These are phyloP conservation scores for Phytophthora sp. DNA, from an alignment of 352 stramenopile genomes.

Conservation along the genomic window DNA sequence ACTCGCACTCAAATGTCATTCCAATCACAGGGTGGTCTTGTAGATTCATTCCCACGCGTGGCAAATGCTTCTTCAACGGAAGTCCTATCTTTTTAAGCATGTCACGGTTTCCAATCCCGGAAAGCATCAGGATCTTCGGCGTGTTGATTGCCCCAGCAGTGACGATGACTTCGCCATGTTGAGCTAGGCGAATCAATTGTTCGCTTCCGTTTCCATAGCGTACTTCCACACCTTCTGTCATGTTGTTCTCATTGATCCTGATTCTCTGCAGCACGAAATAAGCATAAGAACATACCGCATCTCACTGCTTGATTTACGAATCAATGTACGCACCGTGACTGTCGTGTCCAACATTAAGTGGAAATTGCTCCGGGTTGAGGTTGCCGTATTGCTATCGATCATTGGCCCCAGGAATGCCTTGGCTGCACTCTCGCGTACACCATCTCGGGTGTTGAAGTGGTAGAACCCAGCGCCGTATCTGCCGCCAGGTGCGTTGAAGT, in stretches of 20 bases:
- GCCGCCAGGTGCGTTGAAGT: slow-evolving; percentile 85
- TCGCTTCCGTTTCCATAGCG: slow-evolving; percentile 37
- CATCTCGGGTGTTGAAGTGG: slow-evolving; percentile 87
- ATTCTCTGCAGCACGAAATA: slow-evolving; percentile 63
- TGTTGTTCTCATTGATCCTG: slow-evolving; percentile 46
- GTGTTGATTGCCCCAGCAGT: slow-evolving; percentile 88
- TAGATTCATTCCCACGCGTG: slow-evolving; percentile 87
- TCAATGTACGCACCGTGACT: slow-evolving; percentile 52
- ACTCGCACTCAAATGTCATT: slow-evolving; percentile 64
- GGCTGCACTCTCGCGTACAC: slow-evolving; percentile 83
- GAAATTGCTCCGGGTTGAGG: slow-evolving; percentile 53
- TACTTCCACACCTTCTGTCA: slow-evolving; percentile 53
- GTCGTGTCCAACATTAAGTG: slow-evolving; percentile 58
- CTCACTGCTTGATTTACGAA: too few species aligned
- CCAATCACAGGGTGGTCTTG: slow-evolving; percentile 89
- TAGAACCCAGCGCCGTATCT: slow-evolving; percentile 83
- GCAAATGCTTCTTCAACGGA: slow-evolving; percentile 65
- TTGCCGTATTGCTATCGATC: slow-evolving; percentile 30
- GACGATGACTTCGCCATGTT: slow-evolving; percentile 68
- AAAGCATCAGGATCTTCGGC: slow-evolving; percentile 85
- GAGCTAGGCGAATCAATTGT: slow-evolving; percentile 44
- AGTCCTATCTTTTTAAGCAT: slow-evolving; percentile 54
- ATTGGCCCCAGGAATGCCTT: slow-evolving; percentile 73
- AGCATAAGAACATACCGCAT: too few species aligned
- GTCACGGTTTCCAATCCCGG: slow-evolving; percentile 51